Evolutionary conservation across 257 asterid genomes (phyloP).

Genomic region (Forsythia suspensa): DNA sequence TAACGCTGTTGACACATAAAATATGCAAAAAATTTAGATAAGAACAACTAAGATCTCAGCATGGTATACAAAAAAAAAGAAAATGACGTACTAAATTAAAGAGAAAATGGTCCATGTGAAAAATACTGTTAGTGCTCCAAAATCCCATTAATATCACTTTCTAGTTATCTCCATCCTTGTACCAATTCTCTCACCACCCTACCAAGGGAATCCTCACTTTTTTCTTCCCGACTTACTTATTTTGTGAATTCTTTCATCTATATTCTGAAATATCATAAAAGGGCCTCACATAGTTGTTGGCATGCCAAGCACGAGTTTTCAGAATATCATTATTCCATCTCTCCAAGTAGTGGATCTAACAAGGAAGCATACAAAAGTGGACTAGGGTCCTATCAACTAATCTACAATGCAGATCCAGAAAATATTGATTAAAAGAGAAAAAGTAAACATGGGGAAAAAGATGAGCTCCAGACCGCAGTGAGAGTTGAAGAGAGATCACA

Average conservation of each 20-base stretch:
- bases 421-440: no score
- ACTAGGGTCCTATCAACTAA: no score
- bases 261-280: not conserved
- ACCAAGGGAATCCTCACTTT: not conserved
- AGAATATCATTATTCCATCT: not conserved
- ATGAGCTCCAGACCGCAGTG: no score
- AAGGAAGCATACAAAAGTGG: no score
- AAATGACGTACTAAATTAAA: not conserved
- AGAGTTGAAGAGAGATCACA: no score
- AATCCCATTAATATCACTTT: not conserved
- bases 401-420: no score
- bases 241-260: not conserved
- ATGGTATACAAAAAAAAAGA: not conserved
- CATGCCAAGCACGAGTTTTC: not conserved
- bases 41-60: not conserved
- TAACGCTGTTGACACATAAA: no score
- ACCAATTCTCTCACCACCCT: not conserved
- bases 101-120: not conserved
- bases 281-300: not conserved
- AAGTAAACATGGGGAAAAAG: no score
- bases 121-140: not conserved
- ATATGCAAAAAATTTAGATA: no score
- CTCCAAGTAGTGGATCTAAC: no score
- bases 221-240: not conserved
- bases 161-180: not conserved